phyloP scores from a whole-genome alignment of 2,329 filamentous ascomycete genomes.

The Mycosphaerelloides madeirae region DNA sequence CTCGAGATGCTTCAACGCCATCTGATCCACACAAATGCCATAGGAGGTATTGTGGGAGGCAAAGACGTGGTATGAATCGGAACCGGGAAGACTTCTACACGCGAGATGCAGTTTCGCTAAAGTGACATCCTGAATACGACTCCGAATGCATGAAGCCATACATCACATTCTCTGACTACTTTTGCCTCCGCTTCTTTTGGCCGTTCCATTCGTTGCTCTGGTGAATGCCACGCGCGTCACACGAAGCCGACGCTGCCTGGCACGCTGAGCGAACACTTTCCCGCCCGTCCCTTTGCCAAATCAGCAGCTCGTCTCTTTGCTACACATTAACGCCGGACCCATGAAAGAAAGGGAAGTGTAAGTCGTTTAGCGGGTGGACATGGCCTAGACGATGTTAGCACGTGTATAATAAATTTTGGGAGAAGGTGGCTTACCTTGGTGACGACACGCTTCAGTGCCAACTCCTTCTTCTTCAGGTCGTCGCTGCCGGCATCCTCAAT shows the following conservation, averaged over 20 bases:
- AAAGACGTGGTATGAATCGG: not conserved
- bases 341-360: conserved; percentile 9
- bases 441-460: conserved; percentile 93
- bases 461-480: conserved; percentile 99
- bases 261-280: conserved; percentile 14
- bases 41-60: no score
- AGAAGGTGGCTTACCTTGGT: conserved; percentile 62
- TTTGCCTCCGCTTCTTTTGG: conserved; percentile 4
- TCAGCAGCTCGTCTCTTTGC: conserved; percentile 11
- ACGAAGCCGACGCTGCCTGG: conserved; percentile 7
- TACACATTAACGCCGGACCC: conserved; percentile 22
- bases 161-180: conserved; percentile 20
- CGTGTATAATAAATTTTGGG: no score
- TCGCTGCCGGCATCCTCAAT: conserved; percentile 86
- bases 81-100: no score
- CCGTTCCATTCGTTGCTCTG: conserved; percentile 23
- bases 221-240: conserved; percentile 16
- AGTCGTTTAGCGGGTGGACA: conserved; percentile 34
- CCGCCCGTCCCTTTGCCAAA: conserved; percentile 8
- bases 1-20: no score
- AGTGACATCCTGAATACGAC: conserved; percentile 13
- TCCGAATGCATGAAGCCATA: conserved; percentile 11
- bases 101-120: conserved; percentile 12
- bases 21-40: no score
- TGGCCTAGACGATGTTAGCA: conserved; percentile 17